These are phyloP conservation scores for Pseudotsuga menziesii DNA, from an alignment of 75 land plant species.

Conservation along the genomic window DNA sequence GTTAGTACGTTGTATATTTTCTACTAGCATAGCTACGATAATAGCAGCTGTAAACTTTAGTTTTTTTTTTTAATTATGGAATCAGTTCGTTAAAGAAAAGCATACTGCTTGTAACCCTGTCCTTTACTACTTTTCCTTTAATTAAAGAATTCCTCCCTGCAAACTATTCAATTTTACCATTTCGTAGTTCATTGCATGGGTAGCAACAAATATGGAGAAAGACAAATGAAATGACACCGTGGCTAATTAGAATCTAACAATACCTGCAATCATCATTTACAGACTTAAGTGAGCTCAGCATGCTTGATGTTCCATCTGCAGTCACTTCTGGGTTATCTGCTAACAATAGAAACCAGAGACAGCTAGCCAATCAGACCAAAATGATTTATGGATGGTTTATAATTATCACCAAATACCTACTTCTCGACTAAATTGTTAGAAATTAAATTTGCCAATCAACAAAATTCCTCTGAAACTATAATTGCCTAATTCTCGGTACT, in stretches of 20 bases:
- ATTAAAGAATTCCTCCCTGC: too few relatives aligned
- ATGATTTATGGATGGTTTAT: neutral
- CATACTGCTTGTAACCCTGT: too few relatives aligned
- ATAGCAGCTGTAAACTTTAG: too few relatives aligned
- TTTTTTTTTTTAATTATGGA: too few relatives aligned
- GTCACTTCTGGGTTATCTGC: neutral
- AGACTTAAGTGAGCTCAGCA: neutral
- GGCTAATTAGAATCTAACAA: neutral
- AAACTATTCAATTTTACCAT: too few relatives aligned
- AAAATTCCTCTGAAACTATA: neutral
- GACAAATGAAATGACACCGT: neutral
- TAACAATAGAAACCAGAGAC: neutral
- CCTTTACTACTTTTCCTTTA: too few relatives aligned
- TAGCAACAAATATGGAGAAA: too few relatives aligned
- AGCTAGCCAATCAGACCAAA: neutral
- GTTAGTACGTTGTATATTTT: too few relatives aligned
- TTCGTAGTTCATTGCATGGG: too few relatives aligned
- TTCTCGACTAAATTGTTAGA: neutral
- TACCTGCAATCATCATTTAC: conserved; percentile 1
- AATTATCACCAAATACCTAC: neutral
- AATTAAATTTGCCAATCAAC: neutral
- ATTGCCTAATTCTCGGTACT: too few relatives aligned
- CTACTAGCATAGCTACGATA: too few relatives aligned
- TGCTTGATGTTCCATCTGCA: neutral
- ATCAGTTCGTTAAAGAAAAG: too few relatives aligned